Base-by-base conservation (phyloP, 495 filamentous ascomycete genomes). In the Rostrohypoxylon terebratum region DNA sequence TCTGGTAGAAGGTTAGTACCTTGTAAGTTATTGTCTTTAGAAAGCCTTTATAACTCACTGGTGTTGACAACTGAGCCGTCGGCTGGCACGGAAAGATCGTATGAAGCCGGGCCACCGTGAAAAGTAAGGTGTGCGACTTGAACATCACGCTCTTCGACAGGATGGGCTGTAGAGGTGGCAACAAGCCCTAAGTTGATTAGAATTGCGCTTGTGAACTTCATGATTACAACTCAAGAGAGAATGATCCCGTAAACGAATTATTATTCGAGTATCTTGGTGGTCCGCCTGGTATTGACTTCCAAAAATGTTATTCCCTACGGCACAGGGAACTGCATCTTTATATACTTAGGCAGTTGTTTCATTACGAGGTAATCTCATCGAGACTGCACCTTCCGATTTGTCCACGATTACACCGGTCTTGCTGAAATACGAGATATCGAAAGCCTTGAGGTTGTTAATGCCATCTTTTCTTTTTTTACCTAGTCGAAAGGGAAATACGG, bases 31-130 rank as follows among this genome's bases (percentile, higher is more conserved):
- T 42, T 3, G 36, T 23, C 18, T 38, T 8, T 18, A 42, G 18
- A 9, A 18, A 25, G 18, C 11, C 6, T 45, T 1, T 36, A 23
- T 51, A 38, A 33, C 75, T 14, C 73, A 75, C 71, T 66, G 10
- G 75, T 76, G 23, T 38, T 21, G 50, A 68, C 53, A 0, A 61
- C 48, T 0, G 62, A 66, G 20, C 68, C 66, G 42, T 77, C 68
- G 1, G 62, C 54, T 31, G 71, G 71, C 4, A 79, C 66, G 8
- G 10, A 62, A 31, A 79, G 50, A 0, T 74, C 57, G 59, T 79
- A 76, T 1, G 71, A 72, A n/a, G 66, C 73, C 13, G 75, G 73
- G 8, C 73, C 75, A 14, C 70, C 73, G 57, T 79, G 62, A 50
- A 77, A 71, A 11, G 54, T 74, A 18, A 79, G 50, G 21, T 77